Percentiles rank a stretch among this genome's conserved stretches.
These are phyloP conservation scores for Oryza rufipogon DNA, from an alignment of 176 grass and related monocot species.

Conservation along the genomic window DNA sequence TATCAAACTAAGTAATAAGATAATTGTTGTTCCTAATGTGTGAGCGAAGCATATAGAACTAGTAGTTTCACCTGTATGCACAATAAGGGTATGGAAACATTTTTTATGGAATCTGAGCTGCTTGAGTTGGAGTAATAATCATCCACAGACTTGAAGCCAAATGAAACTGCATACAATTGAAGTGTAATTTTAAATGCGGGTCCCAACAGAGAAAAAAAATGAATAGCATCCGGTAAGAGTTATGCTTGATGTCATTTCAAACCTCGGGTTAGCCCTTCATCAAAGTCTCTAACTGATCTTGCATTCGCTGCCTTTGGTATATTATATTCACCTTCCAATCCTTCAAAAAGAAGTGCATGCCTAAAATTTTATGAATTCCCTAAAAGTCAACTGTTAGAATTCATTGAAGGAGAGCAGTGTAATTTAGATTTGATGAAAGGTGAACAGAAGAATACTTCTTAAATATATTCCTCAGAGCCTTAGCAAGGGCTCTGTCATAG, in stretches of 20 bases:
- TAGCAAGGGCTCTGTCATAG: constrained; percentile 86
- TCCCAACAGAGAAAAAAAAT: constrained; percentile 12
- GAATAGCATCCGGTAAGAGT: neutral
- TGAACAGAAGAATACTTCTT: constrained; percentile 67
- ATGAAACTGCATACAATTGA: constrained; percentile 69
- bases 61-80: constrained; percentile 86
- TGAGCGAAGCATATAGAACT: constrained; percentile 17
- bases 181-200: constrained; percentile 23
- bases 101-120: constrained; percentile 86
- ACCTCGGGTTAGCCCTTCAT: constrained; percentile 93
- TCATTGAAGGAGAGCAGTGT: constrained; percentile 10
- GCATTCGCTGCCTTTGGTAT: constrained; percentile 78
- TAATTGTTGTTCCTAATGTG: constrained; percentile 16
- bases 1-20: constrained; percentile 13
- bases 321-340: constrained; percentile 80
- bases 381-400: constrained; percentile 46
- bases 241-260: constrained; percentile 15
- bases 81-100: constrained; percentile 82
- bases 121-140: constrained; percentile 97
- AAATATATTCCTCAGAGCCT: constrained; percentile 64
- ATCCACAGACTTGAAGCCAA: constrained; percentile 99
- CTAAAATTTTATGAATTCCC: constrained; percentile 57
- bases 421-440: constrained; percentile 29
- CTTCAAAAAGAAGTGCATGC: constrained; percentile 87
- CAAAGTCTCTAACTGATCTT: constrained; percentile 90